These are phyloP conservation scores for Linum lewisii DNA, from an alignment of 345 rosid genomes.

Conservation along the genomic window DNA sequence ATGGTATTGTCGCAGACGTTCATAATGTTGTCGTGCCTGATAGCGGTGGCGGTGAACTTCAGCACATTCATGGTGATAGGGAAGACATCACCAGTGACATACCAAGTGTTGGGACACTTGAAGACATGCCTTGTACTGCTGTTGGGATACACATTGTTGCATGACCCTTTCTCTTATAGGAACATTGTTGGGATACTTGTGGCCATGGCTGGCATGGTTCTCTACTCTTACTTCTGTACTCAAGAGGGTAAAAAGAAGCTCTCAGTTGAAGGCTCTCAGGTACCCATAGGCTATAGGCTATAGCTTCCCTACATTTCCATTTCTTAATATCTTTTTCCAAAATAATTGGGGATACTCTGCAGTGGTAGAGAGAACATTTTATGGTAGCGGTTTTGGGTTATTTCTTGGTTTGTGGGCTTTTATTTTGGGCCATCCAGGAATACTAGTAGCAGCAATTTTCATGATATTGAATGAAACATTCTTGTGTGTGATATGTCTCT, in stretches of 20 bases:
- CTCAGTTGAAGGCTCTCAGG: constrained; percentile 58
- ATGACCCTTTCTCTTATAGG: constrained; percentile 81
- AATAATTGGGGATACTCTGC: too few species aligned
- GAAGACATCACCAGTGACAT: constrained; percentile 96
- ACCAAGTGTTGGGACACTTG: constrained; percentile 95
- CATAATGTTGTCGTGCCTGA: constrained; percentile 71
- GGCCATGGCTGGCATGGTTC: constrained; percentile 84
- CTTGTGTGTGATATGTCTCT: too few species aligned
- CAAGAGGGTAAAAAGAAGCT: constrained; percentile 74
- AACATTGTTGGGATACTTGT: constrained; percentile 76
- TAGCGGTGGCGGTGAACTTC: constrained; percentile 92
- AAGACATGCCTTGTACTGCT: constrained; percentile 90
- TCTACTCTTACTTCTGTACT: constrained; percentile 82
- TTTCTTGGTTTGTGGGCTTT: too few species aligned
- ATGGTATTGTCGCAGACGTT: constrained; percentile 43
- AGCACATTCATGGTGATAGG: constrained; percentile 97
- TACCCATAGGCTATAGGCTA: too few species aligned
- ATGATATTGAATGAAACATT: too few species aligned
- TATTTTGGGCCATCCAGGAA: too few species aligned
- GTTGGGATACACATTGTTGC: constrained; percentile 79
- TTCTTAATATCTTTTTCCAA: too few species aligned
- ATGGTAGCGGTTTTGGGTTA: too few species aligned
- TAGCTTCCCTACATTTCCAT: too few species aligned
- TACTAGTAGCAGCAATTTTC: too few species aligned
- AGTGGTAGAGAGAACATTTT: too few species aligned